Evolutionary conservation across 352 stramenopile species (phyloP).

Genomic region (Pythium diclinum): DNA sequence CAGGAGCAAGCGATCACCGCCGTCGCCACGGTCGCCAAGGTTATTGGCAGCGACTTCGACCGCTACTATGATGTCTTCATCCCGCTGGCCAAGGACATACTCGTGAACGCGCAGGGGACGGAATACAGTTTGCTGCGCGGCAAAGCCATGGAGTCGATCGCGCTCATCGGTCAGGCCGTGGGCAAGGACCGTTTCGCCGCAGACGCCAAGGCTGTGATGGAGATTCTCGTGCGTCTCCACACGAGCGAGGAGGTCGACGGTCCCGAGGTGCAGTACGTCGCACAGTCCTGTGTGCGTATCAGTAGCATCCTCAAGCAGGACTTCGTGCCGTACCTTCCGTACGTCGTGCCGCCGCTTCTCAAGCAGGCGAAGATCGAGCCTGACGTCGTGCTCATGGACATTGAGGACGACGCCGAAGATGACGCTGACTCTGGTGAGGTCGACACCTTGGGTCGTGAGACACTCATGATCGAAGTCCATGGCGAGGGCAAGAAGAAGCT

Average conservation of each 20-base stretch:
- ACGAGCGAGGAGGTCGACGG: conserved; percentile 65
- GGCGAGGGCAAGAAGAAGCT: conserved; percentile 80
- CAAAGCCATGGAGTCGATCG: conserved; percentile 88
- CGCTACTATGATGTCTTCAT: conserved; percentile 88
- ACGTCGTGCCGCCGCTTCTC: conserved; percentile 80
- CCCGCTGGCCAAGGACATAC: conserved; percentile 79
- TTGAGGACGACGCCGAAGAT: conserved; percentile 44
- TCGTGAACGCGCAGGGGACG: conserved; percentile 70
- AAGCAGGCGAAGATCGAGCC: conserved; percentile 79
- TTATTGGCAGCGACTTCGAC: conserved; percentile 75
- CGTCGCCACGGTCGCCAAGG: conserved; percentile 80
- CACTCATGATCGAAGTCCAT: conserved; percentile 72
- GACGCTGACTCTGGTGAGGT: conserved; percentile 45
- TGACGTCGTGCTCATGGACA: conserved; percentile 75
- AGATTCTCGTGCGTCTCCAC: conserved; percentile 79
- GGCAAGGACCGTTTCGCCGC: conserved; percentile 76
- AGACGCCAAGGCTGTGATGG: conserved; percentile 85
- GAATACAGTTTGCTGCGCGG: conserved; percentile 79
- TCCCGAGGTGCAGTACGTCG: conserved; percentile 82
- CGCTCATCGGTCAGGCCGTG: conserved; percentile 85
- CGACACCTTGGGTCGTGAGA: conserved; percentile 65
- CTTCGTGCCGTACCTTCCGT: conserved; percentile 83
- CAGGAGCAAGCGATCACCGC: conserved; percentile 88
- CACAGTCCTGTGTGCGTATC: conserved; percentile 85
- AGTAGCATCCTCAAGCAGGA: conserved; percentile 84